A percentile compares a stretch with the other conserved stretches of the same genome.
These are phyloP conservation scores for Lentinula guzmanii DNA, from an alignment of 768 basidiomycete species.

Conservation along the genomic window DNA sequence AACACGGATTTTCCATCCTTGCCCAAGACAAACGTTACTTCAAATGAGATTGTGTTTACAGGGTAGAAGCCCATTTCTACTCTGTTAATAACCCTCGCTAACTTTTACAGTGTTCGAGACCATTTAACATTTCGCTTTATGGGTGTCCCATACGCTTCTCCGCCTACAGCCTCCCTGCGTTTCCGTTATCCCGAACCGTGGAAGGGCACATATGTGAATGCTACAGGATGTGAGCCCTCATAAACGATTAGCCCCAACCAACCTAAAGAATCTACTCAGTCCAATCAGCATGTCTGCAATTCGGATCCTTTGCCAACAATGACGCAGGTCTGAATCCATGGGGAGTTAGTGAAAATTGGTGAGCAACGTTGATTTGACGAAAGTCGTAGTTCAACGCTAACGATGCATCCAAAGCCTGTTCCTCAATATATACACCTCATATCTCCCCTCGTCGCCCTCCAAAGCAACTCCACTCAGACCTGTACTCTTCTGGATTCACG, in stretches of 20 bases:
- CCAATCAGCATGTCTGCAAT: slow-evolving; percentile 14
- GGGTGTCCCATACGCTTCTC: slow-evolving; percentile 34
- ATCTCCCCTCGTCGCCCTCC: slow-evolving; percentile 18
- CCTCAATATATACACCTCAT: slow-evolving; percentile 31
- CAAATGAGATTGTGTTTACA: slow-evolving; percentile 8
- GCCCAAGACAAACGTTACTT: slow-evolving; percentile 8
- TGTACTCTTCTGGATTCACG: slow-evolving; percentile 35
- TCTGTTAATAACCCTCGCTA: background rate
- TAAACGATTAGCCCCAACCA: background rate
- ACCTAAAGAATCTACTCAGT: background rate
- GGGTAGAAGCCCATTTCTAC: slow-evolving; percentile 3
- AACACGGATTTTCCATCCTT: slow-evolving; percentile 12
- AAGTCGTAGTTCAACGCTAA: background rate
- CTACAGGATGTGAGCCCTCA: slow-evolving; percentile 21
- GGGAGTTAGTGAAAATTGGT: slow-evolving; percentile 16
- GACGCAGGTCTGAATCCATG: slow-evolving; percentile 13
- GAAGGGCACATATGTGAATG: slow-evolving; percentile 21
- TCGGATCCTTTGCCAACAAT: slow-evolving; percentile 10
- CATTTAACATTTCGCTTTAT: slow-evolving; percentile 34
- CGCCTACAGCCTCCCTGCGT: slow-evolving; percentile 20
- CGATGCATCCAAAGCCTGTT: slow-evolving; percentile 11
- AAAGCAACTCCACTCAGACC: slow-evolving; percentile 21
- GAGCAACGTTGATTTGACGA: background rate
- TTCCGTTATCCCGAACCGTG: slow-evolving; percentile 26
- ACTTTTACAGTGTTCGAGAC: slow-evolving; percentile 26